Conservation (phyloP, 495 filamentous ascomycete genomes). For the Xylaria grammica region DNA sequence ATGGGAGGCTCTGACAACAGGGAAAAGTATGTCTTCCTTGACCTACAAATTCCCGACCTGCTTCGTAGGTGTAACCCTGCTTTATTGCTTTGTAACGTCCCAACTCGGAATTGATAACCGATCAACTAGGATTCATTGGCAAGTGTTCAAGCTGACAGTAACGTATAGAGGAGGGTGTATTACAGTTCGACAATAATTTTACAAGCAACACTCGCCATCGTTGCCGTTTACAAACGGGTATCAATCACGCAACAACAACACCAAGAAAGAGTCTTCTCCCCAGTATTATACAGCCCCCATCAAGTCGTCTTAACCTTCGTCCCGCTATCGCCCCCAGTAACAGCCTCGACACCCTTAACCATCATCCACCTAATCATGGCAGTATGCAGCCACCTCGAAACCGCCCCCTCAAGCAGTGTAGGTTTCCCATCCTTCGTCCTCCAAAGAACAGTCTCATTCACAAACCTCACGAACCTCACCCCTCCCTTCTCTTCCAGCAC, state of each 20-base stretch:
- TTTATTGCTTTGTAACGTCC: no score
- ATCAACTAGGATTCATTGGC: no score
- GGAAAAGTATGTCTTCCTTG: no score
- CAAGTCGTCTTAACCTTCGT: not conserved
- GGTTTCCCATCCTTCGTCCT: conserved; percentile 27
- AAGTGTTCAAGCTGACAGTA: not conserved
- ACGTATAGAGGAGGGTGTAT: not conserved
- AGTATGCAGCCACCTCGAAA: conserved; percentile 35
- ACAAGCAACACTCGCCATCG: not conserved
- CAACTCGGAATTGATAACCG: no score
- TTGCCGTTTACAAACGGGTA: not conserved
- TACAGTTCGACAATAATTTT: not conserved
- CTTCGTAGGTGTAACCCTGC: no score
- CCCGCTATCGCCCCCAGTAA: conserved; percentile 18
- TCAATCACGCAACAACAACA: not conserved
- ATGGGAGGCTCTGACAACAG: not conserved
- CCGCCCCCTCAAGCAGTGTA: conserved; percentile 32
- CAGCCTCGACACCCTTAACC: conserved; percentile 35
- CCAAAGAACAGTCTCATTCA: conserved; percentile 44
- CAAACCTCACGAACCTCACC: conserved; percentile 22
- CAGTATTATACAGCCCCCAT: not conserved
- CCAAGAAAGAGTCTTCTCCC: not conserved
- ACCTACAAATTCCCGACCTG: no score
- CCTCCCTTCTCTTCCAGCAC: conserved; percentile 14
- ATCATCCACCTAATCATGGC: conserved; percentile 39